A percentile compares a stretch with the other conserved stretches of the same genome.
phyloP scores from a whole-genome alignment of 441 rosid genomes.

The Gossypium trilobum region DNA sequence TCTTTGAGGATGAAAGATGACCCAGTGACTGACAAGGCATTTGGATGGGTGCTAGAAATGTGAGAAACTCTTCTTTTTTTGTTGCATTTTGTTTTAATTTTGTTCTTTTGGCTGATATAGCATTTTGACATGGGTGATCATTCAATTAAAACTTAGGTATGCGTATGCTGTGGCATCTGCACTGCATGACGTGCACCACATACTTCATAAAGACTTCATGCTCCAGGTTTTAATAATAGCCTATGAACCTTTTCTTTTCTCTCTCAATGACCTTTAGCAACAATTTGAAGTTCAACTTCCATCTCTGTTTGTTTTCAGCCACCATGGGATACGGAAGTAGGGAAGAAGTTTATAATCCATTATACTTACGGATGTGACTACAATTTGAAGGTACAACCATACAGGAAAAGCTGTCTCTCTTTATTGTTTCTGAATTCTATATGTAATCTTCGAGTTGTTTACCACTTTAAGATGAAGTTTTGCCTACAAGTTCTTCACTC shows the following conservation, averaged over 20 bases:
- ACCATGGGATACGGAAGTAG: constrained; percentile 58
- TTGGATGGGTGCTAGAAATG: constrained; percentile 90
- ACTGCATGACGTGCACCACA: constrained; percentile 52
- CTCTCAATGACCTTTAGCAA: constrained; percentile 3
- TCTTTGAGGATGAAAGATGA: constrained; percentile 72
- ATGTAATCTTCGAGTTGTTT: background rate
- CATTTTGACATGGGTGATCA: background rate
- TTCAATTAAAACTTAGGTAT: constrained; percentile 35
- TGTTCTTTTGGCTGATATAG: constrained; percentile 5
- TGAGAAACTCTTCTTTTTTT: constrained; percentile 25
- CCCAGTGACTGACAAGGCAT: constrained; percentile 53
- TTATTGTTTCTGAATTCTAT: background rate
- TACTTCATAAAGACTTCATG: constrained; percentile 62
- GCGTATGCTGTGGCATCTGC: constrained; percentile 82
- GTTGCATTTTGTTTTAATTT: background rate
- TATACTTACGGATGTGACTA: constrained; percentile 76
- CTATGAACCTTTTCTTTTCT: background rate
- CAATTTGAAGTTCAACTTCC: background rate
- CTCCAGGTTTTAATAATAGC: constrained; percentile 39
- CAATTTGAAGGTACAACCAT: constrained; percentile 36
- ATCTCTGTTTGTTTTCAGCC: constrained; percentile 40
- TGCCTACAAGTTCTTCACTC: background rate
- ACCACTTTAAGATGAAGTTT: background rate
- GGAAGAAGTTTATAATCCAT: constrained; percentile 59
- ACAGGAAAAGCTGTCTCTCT: background rate